A percentile compares a stretch with the other conserved stretches of the same genome.
Conservation (phyloP, 83 land plant genomes). For the Diphasiastrum complanatum region DNA sequence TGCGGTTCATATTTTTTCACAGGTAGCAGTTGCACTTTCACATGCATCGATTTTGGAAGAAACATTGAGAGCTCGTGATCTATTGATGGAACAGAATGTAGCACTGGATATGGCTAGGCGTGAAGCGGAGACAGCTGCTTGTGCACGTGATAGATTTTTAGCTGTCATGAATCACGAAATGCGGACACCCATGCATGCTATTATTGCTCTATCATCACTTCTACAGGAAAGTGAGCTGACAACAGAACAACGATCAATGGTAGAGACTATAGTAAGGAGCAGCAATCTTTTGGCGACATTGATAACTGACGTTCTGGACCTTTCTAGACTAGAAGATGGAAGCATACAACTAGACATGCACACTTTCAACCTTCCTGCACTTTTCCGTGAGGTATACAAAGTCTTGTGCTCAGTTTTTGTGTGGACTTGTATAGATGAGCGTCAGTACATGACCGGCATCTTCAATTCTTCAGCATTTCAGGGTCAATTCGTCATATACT, state of each 20-base stretch:
- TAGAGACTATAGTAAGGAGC: conserved; percentile 59
- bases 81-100: conserved; percentile 60
- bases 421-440: too few species aligned
- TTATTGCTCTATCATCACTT: conserved; percentile 61
- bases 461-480: too few species aligned
- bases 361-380: conserved; percentile 47
- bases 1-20: conserved; percentile 14
- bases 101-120: conserved; percentile 53
- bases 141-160: conserved; percentile 75
- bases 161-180: conserved; percentile 80
- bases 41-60: conserved; percentile 93
- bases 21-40: conserved; percentile 98
- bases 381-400: conserved; percentile 48
- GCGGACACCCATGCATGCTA: conserved; percentile 79
- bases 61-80: conserved; percentile 63
- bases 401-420: neutral
- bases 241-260: conserved; percentile 50
- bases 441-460: too few species aligned
- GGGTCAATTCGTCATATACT: too few species aligned
- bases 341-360: conserved; percentile 46
- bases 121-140: conserved; percentile 71
- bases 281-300: conserved; percentile 56
- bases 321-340: conserved; percentile 50
- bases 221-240: conserved; percentile 52
- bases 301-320: conserved; percentile 70